Evolutionary conservation across 371 early-diverging fungal genomes (phyloP).

Genomic region (Phascolomyces articulosus): DNA sequence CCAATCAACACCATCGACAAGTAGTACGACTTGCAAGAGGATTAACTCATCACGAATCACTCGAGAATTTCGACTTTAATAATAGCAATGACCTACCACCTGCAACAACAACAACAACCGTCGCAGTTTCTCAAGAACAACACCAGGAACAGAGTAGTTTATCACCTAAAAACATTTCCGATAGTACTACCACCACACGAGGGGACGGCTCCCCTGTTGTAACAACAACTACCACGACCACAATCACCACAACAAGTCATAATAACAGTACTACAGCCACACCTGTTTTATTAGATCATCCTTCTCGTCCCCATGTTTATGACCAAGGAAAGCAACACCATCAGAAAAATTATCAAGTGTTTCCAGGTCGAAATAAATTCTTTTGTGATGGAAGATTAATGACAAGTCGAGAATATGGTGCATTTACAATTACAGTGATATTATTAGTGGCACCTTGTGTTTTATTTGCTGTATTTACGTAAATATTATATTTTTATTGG

Average conservation of each 20-base stretch:
- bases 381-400: constrained; percentile 71
- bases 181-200: background rate
- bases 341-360: constrained; percentile 30
- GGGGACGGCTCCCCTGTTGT: too few species aligned
- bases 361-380: constrained; percentile 53
- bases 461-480: constrained; percentile 75
- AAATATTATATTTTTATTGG: too few species aligned
- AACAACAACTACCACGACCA: too few species aligned
- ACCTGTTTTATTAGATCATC: background rate
- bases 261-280: background rate
- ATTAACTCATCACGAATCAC: background rate
- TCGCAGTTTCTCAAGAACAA: background rate
- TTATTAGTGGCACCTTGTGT: constrained; percentile 67
- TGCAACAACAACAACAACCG: too few species aligned
- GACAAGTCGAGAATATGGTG: constrained; percentile 69
- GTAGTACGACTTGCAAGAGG: background rate
- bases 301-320: background rate
- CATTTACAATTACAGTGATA: constrained; percentile 66
- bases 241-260: too few species aligned
- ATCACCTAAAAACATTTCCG: background rate
- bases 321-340: background rate
- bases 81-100: background rate
- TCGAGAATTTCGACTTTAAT: background rate
- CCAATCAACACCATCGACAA: background rate
- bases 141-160: background rate